A percentile compares a stretch with the other conserved stretches of the same genome.
These are phyloP conservation scores for Sodiomyces alkalinus DNA, from an alignment of 2,329 filamentous ascomycete genomes.

Conservation along the genomic window DNA sequence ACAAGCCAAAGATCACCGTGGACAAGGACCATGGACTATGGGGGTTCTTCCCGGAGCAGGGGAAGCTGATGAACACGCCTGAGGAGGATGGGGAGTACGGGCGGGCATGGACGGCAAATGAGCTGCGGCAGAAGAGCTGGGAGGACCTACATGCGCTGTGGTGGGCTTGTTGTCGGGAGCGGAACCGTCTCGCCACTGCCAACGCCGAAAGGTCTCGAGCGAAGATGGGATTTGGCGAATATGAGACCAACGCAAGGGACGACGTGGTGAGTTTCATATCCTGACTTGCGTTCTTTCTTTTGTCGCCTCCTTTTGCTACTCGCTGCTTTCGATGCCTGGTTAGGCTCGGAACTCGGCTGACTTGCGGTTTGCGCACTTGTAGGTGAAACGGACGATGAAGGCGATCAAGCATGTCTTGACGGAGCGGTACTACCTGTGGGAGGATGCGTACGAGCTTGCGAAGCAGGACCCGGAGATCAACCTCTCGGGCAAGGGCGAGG, in stretches of 20 bases:
- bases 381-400: conserved; percentile 68
- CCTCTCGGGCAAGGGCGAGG: conserved; percentile 30
- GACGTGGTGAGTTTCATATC: conserved; percentile 38
- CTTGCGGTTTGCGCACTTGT: conserved; percentile 2
- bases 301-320: no score
- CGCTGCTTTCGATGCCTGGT: no score
- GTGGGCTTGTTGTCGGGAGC: conserved; percentile 88
- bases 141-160: conserved; percentile 84
- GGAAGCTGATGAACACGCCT: conserved; percentile 55
- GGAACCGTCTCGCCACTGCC: conserved; percentile 77
- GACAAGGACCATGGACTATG: conserved; percentile 77
- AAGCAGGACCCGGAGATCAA: conserved; percentile 52
- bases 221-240: conserved; percentile 57
- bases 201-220: conserved; percentile 51
- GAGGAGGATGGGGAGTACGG: conserved; percentile 59
- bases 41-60: conserved; percentile 70
- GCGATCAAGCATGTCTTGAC: conserved; percentile 74
- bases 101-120: conserved; percentile 68
- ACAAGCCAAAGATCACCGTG: conserved; percentile 39
- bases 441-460: conserved; percentile 55
- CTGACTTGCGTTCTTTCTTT: conserved; percentile 4
- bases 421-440: conserved; percentile 79
- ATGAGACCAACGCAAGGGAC: conserved; percentile 50
- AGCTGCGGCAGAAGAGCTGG: conserved; percentile 82
- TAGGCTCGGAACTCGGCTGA: background rate